phyloP scores from a whole-genome alignment of 169 alveolate species.

The Neospora caninum region DNA sequence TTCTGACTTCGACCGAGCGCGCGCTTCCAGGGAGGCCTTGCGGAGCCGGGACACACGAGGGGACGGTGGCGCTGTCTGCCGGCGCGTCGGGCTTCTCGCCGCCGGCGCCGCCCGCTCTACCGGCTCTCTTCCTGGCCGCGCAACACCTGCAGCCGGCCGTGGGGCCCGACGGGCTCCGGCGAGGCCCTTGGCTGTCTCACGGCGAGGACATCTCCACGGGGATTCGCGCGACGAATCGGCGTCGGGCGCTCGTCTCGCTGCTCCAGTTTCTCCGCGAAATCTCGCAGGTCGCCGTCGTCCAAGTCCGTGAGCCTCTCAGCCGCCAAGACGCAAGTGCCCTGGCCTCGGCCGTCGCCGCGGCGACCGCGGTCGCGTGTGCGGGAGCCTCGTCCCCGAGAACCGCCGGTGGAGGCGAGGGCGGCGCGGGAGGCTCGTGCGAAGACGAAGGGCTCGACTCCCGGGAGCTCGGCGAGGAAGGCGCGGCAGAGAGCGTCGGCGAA shows the following conservation, averaged over 20 bases:
- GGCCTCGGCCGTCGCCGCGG: slow-evolving; percentile 21
- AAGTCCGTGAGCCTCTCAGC: neutral
- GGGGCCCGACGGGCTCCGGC: slow-evolving; percentile 33
- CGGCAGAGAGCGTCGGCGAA: neutral
- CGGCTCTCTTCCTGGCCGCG: neutral
- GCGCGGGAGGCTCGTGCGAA: neutral
- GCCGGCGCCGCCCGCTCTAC: neutral
- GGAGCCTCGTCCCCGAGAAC: neutral
- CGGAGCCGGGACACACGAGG: neutral
- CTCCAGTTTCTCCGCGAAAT: neutral
- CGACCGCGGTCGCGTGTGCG: neutral
- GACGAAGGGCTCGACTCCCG: neutral
- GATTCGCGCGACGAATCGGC: slow-evolving; percentile 10
- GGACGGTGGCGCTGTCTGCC: neutral
- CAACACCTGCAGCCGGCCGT: slow-evolving; percentile 34
- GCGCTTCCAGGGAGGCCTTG: neutral
- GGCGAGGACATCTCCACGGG: neutral
- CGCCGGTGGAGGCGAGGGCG: neutral
- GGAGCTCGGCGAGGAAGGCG: neutral
- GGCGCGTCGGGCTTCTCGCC: neutral
- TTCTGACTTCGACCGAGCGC: too few relatives aligned
- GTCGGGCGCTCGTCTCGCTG: neutral
- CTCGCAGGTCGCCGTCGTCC: slow-evolving; percentile 30
- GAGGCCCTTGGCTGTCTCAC: slow-evolving; percentile 38
- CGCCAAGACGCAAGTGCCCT: neutral